Percentiles rank a stretch among this genome's conserved stretches.
These are phyloP conservation scores for Penicillium diatomitis DNA, from an alignment of 495 filamentous ascomycete genomes.

Conservation along the genomic window DNA sequence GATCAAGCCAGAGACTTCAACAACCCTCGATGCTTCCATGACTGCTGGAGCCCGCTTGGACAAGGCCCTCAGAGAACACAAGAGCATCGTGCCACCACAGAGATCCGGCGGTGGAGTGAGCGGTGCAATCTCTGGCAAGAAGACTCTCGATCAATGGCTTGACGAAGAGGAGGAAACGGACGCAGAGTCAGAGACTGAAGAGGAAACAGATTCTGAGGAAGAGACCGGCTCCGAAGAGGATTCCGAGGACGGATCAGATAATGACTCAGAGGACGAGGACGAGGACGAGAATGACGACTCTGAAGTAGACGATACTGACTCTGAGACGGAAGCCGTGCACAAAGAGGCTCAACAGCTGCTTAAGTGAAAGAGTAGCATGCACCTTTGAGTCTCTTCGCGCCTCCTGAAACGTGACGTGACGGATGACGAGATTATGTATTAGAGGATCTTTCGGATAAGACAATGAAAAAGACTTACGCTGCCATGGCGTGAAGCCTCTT, in stretches of 20 bases:
- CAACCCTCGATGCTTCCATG: constrained; percentile 21
- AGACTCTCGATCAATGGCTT: constrained; percentile 86
- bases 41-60: constrained; percentile 62
- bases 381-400: neutral
- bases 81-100: constrained; percentile 16
- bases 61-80: constrained; percentile 37
- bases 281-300: constrained; percentile 33
- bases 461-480: too few relatives aligned
- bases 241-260: constrained; percentile 15
- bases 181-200: constrained; percentile 37
- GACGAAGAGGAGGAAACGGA: constrained; percentile 42
- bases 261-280: constrained; percentile 1
- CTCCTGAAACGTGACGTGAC: too few relatives aligned
- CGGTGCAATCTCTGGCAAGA: constrained; percentile 35
- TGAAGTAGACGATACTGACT: constrained; percentile 35
- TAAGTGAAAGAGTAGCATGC: neutral
- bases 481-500: too few relatives aligned
- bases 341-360: constrained; percentile 20
- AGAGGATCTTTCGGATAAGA: too few relatives aligned
- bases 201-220: constrained; percentile 30
- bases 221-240: constrained; percentile 41
- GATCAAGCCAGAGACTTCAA: constrained; percentile 16
- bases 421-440: too few relatives aligned
- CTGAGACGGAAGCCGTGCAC: constrained; percentile 21
- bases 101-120: constrained; percentile 6